These are phyloP conservation scores for Pichia eremophila DNA, from an alignment of 805 yeast genomes.

Conservation along the genomic window DNA sequence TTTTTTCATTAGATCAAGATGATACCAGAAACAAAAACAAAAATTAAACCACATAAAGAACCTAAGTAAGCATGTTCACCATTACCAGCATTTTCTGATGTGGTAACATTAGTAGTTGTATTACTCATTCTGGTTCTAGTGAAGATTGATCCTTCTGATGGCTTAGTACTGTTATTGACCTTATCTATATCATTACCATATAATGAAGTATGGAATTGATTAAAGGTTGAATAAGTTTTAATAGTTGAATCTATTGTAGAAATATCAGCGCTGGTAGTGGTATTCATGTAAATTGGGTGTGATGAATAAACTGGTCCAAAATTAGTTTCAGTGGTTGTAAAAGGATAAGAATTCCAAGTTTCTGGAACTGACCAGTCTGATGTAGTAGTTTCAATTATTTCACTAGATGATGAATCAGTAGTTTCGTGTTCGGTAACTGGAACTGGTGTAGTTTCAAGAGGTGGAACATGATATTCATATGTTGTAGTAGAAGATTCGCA, in stretches of 20 bases:
- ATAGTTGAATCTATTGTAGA: background rate
- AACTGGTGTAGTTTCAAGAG: background rate
- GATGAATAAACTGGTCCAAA: background rate
- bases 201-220: background rate
- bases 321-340: background rate
- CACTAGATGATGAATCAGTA: background rate
- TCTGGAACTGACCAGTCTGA: conserved; percentile 2
- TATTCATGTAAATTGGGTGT: background rate
- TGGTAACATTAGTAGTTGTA: background rate
- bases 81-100: conserved; percentile 2
- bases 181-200: background rate
- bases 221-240: background rate
- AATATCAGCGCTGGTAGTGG: background rate
- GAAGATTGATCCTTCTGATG: conserved; percentile 1
- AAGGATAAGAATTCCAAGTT: conserved; percentile 7
- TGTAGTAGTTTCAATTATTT: background rate
- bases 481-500: background rate
- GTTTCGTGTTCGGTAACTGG: background rate
- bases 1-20: background rate
- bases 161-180: background rate
- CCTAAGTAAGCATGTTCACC: background rate
- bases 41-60: conserved; percentile 3
- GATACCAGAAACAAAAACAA: conserved; percentile 3
- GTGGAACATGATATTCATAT: background rate
- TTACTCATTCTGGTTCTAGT: background rate